phyloP scores from a whole-genome alignment of 805 yeast genomes.

The Cyberlindnera veronae region DNA sequence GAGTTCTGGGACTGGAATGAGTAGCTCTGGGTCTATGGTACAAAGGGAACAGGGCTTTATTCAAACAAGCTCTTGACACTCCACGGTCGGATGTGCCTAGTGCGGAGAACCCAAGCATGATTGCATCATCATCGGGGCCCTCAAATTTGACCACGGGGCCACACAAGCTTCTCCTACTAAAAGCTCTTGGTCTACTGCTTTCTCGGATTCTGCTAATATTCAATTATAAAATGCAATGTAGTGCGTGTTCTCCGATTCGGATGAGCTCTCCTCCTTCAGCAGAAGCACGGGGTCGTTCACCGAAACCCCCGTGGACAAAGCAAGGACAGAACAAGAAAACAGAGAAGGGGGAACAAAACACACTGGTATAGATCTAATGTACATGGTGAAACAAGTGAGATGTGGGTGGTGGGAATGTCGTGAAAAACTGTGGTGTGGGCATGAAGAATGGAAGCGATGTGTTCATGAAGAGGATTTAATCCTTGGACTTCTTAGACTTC shows the following conservation, averaged over 20 bases:
- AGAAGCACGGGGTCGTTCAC: background rate
- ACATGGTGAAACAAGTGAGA: conserved; percentile 3
- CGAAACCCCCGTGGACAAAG: background rate
- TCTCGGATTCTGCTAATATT: too few relatives aligned
- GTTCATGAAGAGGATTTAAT: conserved; percentile 2
- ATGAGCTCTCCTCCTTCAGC: background rate
- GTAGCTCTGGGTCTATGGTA: too few relatives aligned
- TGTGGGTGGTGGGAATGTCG: background rate
- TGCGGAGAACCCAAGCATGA: too few relatives aligned
- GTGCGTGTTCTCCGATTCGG: background rate
- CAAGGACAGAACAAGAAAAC: conserved; percentile 1
- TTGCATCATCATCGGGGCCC: too few relatives aligned
- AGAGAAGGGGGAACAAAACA: too few relatives aligned
- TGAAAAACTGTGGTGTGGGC: background rate
- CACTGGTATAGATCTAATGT: background rate
- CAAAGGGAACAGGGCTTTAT: too few relatives aligned
- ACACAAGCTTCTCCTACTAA: too few relatives aligned
- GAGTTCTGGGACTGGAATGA: too few relatives aligned
- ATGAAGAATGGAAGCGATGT: background rate
- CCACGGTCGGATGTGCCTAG: too few relatives aligned
- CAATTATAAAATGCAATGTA: conserved; percentile 14
- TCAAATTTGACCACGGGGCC: too few relatives aligned
- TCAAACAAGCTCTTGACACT: too few relatives aligned
- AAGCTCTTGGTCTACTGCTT: too few relatives aligned
- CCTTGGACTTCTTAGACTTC: conserved; percentile 20